Conservation (phyloP, 2,329 filamentous ascomycete genomes). For the Beauveria caledonica region DNA sequence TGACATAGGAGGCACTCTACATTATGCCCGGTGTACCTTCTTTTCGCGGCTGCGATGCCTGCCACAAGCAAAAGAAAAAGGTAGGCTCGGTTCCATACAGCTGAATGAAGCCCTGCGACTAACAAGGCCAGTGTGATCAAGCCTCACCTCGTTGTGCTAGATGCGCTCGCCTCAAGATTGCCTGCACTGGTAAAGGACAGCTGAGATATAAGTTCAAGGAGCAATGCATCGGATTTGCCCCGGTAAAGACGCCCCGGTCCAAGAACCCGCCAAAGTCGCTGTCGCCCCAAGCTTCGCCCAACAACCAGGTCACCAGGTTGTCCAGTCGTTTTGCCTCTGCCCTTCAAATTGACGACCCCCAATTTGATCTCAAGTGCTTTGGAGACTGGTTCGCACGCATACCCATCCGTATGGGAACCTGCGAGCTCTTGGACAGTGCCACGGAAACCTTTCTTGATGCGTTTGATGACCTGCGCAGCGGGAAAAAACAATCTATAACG, state of each 20-base stretch:
- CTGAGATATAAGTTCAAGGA: slow-evolving; percentile 42
- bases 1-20: not conserved
- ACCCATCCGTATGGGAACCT: slow-evolving; percentile 35
- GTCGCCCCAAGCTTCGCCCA: slow-evolving; percentile 17
- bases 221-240: slow-evolving; percentile 13
- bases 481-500: slow-evolving; percentile 16
- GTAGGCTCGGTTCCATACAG: slow-evolving; percentile 20
- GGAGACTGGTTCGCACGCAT: slow-evolving; percentile 37
- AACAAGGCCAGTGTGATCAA: slow-evolving; percentile 35
- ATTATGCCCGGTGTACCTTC: slow-evolving; percentile 44
- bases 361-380: slow-evolving; percentile 39
- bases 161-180: slow-evolving; percentile 36
- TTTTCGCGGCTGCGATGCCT: slow-evolving; percentile 41
- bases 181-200: slow-evolving; percentile 37
- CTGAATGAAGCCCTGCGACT: not conserved
- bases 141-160: slow-evolving; percentile 34
- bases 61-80: slow-evolving; percentile 46
- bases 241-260: not conserved
- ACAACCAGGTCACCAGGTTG: slow-evolving; percentile 22
- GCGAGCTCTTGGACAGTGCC: slow-evolving; percentile 35
- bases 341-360: slow-evolving; percentile 32
- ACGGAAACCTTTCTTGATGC: slow-evolving; percentile 23
- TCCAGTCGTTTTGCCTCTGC: slow-evolving; percentile 21
- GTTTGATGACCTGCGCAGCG: slow-evolving; percentile 18
- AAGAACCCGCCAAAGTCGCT: slow-evolving; percentile 1